phyloP scores from a whole-genome alignment of 164 flowering plant species.

The grape (Vitis vinifera) region DNA sequence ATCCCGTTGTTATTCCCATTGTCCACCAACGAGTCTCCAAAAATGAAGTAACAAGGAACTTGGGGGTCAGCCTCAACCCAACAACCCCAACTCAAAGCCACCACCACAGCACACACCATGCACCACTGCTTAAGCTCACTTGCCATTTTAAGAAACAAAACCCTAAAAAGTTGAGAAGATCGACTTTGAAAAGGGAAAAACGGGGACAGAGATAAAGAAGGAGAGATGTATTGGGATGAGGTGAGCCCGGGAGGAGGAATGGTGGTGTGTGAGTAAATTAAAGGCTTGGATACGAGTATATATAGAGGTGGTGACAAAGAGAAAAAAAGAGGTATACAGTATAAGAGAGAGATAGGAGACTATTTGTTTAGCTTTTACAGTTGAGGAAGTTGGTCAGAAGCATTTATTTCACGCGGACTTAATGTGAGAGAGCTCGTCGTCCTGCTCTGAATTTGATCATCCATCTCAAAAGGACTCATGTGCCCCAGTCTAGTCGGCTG shows the following conservation, averaged over 20 bases:
- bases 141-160: background rate
- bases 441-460: too few relatives aligned
- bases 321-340: background rate
- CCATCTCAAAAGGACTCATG: too few relatives aligned
- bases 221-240: background rate
- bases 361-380: constrained; percentile 22
- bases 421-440: constrained; percentile 13
- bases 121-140: constrained; percentile 4
- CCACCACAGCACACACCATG: constrained; percentile 4
- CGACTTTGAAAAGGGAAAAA: background rate
- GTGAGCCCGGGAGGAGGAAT: background rate
- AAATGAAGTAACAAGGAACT: constrained; percentile 76
- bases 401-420: constrained; percentile 50
- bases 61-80: constrained; percentile 27
- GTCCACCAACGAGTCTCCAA: constrained; percentile 82
- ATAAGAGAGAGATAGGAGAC: too few relatives aligned
- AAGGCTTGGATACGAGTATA: background rate
- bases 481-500: too few relatives aligned
- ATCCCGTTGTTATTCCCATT: constrained; percentile 77
- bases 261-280: constrained; percentile 8
- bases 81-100: constrained; percentile 2
- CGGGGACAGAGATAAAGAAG: background rate
- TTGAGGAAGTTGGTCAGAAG: constrained; percentile 28
- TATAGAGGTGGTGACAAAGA: constrained; percentile 8
- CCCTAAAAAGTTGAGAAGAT: background rate